phyloP scores from a whole-genome alignment of 2,329 filamentous ascomycete species.

The Trichophyton benhamiae region DNA sequence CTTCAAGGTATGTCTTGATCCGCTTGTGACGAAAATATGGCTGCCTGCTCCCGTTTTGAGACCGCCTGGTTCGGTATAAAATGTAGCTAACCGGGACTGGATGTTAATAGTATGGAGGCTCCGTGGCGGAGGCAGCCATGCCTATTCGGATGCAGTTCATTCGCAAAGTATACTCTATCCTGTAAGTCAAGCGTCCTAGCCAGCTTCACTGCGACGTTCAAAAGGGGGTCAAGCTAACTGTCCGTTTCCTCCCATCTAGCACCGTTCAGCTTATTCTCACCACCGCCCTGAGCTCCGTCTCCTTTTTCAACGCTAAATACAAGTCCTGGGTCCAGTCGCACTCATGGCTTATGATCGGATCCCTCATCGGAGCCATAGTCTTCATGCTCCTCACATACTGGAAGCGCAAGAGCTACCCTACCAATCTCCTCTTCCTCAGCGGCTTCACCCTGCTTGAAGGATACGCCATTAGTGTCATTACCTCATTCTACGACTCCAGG shows the following conservation, averaged over 20 bases:
- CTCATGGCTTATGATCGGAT: slow-evolving; percentile 72
- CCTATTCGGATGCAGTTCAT: slow-evolving; percentile 96
- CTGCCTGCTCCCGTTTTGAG: not conserved
- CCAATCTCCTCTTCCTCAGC: slow-evolving; percentile 81
- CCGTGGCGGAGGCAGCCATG: slow-evolving; percentile 82
- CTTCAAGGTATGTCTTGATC: slow-evolving; percentile 58
- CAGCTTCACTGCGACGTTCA: not conserved
- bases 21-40: not conserved
- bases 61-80: slow-evolving; percentile 1
- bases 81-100: not conserved
- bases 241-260: slow-evolving; percentile 22
- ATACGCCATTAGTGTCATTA: slow-evolving; percentile 84
- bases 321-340: slow-evolving; percentile 77
- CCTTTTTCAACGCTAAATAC: slow-evolving; percentile 72
- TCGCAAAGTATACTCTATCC: slow-evolving; percentile 93
- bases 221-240: no score
- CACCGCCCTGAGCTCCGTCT: slow-evolving; percentile 64
- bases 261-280: slow-evolving; percentile 88
- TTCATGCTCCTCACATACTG: slow-evolving; percentile 85
- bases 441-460: slow-evolving; percentile 87
- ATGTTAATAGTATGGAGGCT: slow-evolving; percentile 65
- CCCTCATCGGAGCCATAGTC: slow-evolving; percentile 68
- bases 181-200: slow-evolving; percentile 38
- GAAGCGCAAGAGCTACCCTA: slow-evolving; percentile 92
- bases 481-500: slow-evolving; percentile 71